Evolutionary conservation across 208 protist species (phyloP).

Genomic region (Leptomonas pyrrhocoris): DNA sequence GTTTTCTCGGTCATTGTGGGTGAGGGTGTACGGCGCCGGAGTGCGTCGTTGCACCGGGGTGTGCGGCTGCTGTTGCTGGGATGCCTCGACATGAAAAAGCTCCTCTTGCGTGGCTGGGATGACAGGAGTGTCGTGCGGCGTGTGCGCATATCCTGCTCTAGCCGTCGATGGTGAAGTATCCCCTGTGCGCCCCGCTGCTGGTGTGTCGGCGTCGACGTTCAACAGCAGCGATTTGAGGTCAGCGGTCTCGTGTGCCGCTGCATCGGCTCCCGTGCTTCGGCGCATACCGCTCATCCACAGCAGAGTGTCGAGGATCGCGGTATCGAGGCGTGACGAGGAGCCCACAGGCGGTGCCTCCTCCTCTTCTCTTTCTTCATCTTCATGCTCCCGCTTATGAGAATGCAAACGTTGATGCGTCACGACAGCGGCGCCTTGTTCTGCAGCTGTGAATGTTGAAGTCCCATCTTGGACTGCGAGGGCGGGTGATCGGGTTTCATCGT

Average conservation of each 20-base stretch:
- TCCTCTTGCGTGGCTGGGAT: not conserved
- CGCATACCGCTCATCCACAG: slow-evolving; percentile 15
- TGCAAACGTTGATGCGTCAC: not conserved
- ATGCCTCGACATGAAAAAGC: not conserved
- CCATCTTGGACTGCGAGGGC: no score
- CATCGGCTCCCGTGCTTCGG: no score
- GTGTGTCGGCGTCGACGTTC: not conserved
- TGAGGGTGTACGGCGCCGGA: not conserved
- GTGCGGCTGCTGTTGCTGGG: not conserved
- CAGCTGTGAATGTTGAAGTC: no score
- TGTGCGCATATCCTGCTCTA: no score
- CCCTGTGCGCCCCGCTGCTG: not conserved
- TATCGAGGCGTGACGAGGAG: not conserved
- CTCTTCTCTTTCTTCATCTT: no score
- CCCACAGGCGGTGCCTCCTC: no score
- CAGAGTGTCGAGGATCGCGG: slow-evolving; percentile 13
- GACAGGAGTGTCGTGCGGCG: not conserved
- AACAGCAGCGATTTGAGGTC: not conserved
- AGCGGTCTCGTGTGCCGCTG: not conserved
- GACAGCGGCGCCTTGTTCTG: no score
- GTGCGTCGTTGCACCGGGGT: slow-evolving; percentile 13
- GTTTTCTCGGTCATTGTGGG: no score
- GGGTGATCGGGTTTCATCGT: no score
- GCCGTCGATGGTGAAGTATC: no score
- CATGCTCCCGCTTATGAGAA: not conserved